Base-by-base conservation (phyloP, 192 early-diverging fungal species). In the Chytriomyces hyalinus region DNA sequence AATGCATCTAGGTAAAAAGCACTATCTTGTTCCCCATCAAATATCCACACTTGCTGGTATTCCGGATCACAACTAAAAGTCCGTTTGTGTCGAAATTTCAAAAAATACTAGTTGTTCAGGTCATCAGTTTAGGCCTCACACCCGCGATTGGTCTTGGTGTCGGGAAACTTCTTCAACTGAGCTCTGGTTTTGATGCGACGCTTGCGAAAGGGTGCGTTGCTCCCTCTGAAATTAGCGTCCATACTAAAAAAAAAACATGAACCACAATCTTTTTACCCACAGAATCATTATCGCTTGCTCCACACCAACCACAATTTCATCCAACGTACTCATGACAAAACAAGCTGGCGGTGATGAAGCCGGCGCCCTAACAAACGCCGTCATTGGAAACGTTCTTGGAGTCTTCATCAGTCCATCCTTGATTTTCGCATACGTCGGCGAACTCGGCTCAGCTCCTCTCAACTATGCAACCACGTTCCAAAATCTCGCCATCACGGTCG, bases 281-380 rank as follows among this genome's bases (percentile, higher is more conserved):
- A 78, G 80, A 6, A 76, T 93, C 51, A 84, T 92, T 11, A 88
- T 93, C 67, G 85, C 88, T 51, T 87, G 87, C 11, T 81, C 85
- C 7, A 91, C 87, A 5, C 92, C 92, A 0, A 93, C 92, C 0
- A 93, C 92, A 6, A 89, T 93, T 60, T 91, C 91, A 4, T 93
- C 92, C 15, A 93, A 93, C 77, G 90, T 91, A 6, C 85, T 93
- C 69, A 93, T 93, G 92, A 93, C 92, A 17, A 87, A 88, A 70
- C 87, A 89, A 60, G 89, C 91, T 45, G 61, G 75, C 22, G 92
- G 92, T 22, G 91, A 87, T 67, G 92, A 92, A 66, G 86, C 91
- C 48, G 78, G 84, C 61, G 87, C 92, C 36, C 64, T 92, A 28
- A 88, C 89, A 73, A 91, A 91, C 80, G 88, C 90, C 22, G 91